phyloP scores from a whole-genome alignment of 2,329 filamentous ascomycete species.

The Exophiala mesophila region DNA sequence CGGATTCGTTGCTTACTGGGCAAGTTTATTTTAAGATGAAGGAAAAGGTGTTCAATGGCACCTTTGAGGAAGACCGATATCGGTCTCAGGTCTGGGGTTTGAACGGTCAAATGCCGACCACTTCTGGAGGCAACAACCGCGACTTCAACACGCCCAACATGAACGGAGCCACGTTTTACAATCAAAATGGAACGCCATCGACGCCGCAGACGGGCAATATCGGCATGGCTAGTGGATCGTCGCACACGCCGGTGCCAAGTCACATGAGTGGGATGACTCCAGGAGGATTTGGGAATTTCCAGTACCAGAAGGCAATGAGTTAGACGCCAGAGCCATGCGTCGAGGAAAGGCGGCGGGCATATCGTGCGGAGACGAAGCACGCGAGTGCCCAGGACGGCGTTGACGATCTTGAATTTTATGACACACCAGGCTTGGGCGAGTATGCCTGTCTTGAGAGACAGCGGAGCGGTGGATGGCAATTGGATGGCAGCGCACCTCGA shows the following conservation, averaged over 20 bases:
- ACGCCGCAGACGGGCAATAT: constrained; percentile 60
- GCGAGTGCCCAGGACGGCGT: too few relatives aligned
- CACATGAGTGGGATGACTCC: constrained; percentile 70
- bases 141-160: constrained; percentile 44
- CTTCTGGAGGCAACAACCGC: constrained; percentile 32
- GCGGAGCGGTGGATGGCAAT: too few relatives aligned
- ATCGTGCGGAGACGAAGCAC: too few relatives aligned
- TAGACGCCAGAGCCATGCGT: constrained; percentile 14
- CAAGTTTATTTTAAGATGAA: constrained; percentile 92
- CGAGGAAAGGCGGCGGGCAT: too few relatives aligned
- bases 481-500: too few relatives aligned
- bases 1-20: constrained; percentile 87
- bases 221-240: constrained; percentile 37
- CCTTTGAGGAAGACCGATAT: constrained; percentile 72
- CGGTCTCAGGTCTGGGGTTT: constrained; percentile 90
- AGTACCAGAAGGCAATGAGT: constrained; percentile 27
- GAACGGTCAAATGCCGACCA: constrained; percentile 62
- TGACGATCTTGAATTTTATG: too few relatives aligned
- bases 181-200: constrained; percentile 53
- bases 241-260: constrained; percentile 41
- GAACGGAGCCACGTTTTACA: constrained; percentile 50
- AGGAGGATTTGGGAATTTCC: constrained; percentile 71
- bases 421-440: too few relatives aligned
- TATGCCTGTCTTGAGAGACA: too few relatives aligned
- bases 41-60: constrained; percentile 78